These are phyloP conservation scores for Artemisia annua DNA, from an alignment of 129 eudicot genomes.

Conservation along the genomic window DNA sequence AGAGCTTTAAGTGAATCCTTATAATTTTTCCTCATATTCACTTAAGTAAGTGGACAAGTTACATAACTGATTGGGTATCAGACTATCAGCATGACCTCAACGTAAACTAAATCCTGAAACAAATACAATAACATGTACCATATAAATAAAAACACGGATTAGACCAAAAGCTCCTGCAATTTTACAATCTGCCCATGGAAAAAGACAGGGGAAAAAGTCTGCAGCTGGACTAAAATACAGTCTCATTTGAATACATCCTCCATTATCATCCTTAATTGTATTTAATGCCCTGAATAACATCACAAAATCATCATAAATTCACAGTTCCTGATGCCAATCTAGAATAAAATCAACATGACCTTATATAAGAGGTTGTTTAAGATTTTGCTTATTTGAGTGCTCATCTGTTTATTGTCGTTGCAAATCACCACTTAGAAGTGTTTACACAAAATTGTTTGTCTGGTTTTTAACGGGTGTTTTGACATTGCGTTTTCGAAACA, in stretches of 20 bases:
- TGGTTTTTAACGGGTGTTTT: too few relatives aligned
- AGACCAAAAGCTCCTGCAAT: slow-evolving; percentile 58
- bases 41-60: too few relatives aligned
- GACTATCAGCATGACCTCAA: neutral
- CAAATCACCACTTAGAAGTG: too few relatives aligned
- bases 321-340: neutral
- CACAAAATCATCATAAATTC: slow-evolving; percentile 8
- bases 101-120: too few relatives aligned
- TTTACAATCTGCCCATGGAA: slow-evolving; percentile 59
- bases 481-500: too few relatives aligned
- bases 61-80: too few relatives aligned
- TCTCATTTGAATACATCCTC: slow-evolving; percentile 63
- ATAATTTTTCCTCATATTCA: slow-evolving; percentile 45
- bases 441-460: too few relatives aligned
- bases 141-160: slow-evolving; percentile 28
- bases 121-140: slow-evolving; percentile 31
- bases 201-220: slow-evolving; percentile 43
- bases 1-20: slow-evolving; percentile 72
- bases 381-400: too few relatives aligned
- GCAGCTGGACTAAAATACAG: slow-evolving; percentile 57
- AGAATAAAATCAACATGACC: too few relatives aligned
- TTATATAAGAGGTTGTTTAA: too few relatives aligned
- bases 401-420: too few relatives aligned
- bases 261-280: slow-evolving; percentile 43
- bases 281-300: slow-evolving; percentile 50